phyloP scores from a whole-genome alignment of 768 basidiomycete species.

The Russula abietina region DNA sequence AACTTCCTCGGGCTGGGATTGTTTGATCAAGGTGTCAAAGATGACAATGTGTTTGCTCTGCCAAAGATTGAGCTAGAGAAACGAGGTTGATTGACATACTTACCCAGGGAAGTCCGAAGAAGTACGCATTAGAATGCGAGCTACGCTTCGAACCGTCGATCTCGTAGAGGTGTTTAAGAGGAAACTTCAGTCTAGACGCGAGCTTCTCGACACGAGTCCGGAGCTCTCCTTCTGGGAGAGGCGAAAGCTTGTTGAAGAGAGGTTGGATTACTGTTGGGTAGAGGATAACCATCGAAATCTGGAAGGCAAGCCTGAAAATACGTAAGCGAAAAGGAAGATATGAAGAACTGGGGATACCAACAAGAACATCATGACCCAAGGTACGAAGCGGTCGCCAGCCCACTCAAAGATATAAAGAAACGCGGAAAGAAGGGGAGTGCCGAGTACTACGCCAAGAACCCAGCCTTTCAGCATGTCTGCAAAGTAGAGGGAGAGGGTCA shows the following conservation, averaged over 20 bases:
- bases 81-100: constrained; percentile 15
- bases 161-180: constrained; percentile 89
- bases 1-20: constrained; percentile 85
- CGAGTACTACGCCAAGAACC: constrained; percentile 62
- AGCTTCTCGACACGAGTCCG: constrained; percentile 71
- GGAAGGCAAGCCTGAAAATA: constrained; percentile 62
- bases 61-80: not conserved
- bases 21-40: constrained; percentile 93
- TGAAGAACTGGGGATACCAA: constrained; percentile 34
- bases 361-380: constrained; percentile 92
- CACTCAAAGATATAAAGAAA: constrained; percentile 89
- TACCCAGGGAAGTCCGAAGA: constrained; percentile 95
- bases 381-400: constrained; percentile 90
- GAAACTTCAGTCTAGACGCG: constrained; percentile 81
- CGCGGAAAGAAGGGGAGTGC: constrained; percentile 77
- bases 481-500: constrained; percentile 67
- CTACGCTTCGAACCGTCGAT: constrained; percentile 96
- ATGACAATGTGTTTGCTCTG: constrained; percentile 94
- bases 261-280: constrained; percentile 90
- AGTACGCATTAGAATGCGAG: constrained; percentile 97
- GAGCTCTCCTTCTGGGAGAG: constrained; percentile 70
- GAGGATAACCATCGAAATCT: constrained; percentile 74
- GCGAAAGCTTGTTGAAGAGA: constrained; percentile 94
- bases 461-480: constrained; percentile 77
- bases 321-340: constrained; percentile 5